Conservation (phyloP, 148 eudicot species). For the Hydrangea macrophylla region DNA sequence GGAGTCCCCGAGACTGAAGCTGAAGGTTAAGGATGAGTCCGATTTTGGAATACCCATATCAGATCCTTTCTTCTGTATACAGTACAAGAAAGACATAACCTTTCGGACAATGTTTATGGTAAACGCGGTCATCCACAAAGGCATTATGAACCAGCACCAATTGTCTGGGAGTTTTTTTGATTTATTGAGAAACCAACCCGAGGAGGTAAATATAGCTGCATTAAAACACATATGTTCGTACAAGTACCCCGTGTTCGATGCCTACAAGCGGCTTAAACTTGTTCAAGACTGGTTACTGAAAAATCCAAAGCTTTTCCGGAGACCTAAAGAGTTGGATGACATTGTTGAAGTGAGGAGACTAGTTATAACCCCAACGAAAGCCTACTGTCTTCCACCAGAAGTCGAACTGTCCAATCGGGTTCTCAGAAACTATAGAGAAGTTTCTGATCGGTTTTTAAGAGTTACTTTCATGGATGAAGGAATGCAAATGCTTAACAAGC, state of each 20-base stretch:
- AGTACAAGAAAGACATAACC: too few relatives aligned
- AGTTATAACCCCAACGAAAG: conserved; percentile 66
- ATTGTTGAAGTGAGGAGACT: conserved; percentile 57
- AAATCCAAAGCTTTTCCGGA: conserved; percentile 45
- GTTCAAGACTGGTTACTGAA: conserved; percentile 51
- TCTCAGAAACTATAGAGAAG: conserved; percentile 44
- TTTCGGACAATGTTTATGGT: too few relatives aligned
- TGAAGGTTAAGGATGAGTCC: too few relatives aligned
- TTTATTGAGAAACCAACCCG: too few relatives aligned
- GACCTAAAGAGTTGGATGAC: conserved; percentile 34
- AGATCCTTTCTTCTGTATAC: too few relatives aligned
- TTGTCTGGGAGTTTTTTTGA: too few relatives aligned
- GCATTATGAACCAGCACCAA: too few relatives aligned
- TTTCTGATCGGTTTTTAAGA: too few relatives aligned
- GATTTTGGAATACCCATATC: too few relatives aligned
- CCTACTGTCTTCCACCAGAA: conserved; percentile 67
- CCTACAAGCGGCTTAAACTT: conserved; percentile 25
- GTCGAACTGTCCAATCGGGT: conserved; percentile 63
- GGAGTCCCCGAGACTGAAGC: conserved; percentile 12
- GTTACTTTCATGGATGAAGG: too few relatives aligned
- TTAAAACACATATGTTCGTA: conserved; percentile 54
- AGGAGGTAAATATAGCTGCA: too few relatives aligned
- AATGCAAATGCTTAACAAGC: conserved; percentile 45
- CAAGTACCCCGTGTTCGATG: conserved; percentile 47
- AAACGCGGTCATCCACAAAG: too few relatives aligned